Percentiles rank a stretch among this genome's conserved stretches.
Evolutionary conservation across 768 basidiomycete genomes (phyloP).

Genomic region (Coprinellus micaceus): DNA sequence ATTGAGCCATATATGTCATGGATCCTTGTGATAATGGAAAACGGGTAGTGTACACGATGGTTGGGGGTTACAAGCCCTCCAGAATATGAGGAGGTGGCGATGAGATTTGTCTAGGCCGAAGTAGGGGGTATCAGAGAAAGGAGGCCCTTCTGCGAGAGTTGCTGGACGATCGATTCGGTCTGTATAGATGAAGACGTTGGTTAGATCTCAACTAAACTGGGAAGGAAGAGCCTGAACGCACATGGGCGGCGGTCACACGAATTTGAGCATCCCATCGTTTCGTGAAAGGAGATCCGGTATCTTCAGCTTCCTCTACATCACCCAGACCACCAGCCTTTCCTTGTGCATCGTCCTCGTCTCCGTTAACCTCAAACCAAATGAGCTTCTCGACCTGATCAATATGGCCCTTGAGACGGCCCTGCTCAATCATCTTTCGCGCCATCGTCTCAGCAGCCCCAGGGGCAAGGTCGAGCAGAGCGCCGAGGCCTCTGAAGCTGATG

Average conservation of each 20-base stretch:
- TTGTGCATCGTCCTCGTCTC: constrained; percentile 89
- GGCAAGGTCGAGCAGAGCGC: constrained; percentile 82
- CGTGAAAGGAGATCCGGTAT: constrained; percentile 85
- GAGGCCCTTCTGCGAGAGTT: constrained; percentile 70
- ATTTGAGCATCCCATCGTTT: constrained; percentile 97
- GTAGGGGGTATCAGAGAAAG: constrained; percentile 37
- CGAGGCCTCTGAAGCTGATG: constrained; percentile 93
- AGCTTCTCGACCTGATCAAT: constrained; percentile 96
- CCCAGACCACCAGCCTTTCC: constrained; percentile 93
- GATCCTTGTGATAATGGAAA: no score
- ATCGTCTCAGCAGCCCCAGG: constrained; percentile 95
- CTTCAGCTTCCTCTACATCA: constrained; percentile 82
- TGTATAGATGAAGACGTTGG: constrained; percentile 24
- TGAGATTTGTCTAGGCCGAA: constrained; percentile 22
- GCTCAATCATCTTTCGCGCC: constrained; percentile 98
- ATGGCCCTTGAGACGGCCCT: constrained; percentile 85
- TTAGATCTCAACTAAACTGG: no score
- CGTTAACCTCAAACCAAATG: constrained; percentile 86
- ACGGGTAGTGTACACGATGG: no score
- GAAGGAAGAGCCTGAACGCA: constrained; percentile 36
- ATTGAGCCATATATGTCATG: no score
- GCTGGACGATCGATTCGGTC: constrained; percentile 88
- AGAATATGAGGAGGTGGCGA: no score
- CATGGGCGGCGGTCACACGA: constrained; percentile 81
- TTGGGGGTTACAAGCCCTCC: no score